Base-by-base conservation (phyloP, 805 yeast genomes). In the Kodamaea kaohsiungensis region DNA sequence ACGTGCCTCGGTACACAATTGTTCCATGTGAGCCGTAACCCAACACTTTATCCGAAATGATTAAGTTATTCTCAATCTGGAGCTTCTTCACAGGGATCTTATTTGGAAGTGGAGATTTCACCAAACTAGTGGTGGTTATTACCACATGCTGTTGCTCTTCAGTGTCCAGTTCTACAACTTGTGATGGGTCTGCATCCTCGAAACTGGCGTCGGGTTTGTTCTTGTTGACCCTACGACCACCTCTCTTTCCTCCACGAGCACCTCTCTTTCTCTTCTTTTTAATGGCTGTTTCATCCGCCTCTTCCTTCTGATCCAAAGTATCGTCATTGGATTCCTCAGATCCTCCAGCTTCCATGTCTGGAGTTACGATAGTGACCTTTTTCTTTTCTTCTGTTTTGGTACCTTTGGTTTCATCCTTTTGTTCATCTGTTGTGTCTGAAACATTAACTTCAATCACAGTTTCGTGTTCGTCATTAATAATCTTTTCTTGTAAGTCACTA, bases 21-120 rank as follows among this genome's bases (percentile, higher is more conserved):
- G 99, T 95, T 25, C 99, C 99, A 61, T 92, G 97, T 0, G 97
- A 90, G 1, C 99, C 99, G 67, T 90, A 91, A 0, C 99, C 99
- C 49, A 95, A 72, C n/a, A 91, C 80, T 27, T 80, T 83, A 57
- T 88, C 88, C 0, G 96, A 83, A 2, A 93, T 81, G 0, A 78
- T 73, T 57, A 90, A 69, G 53, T 81, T 84, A 51, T 78, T 82
- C 50, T 80, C 73, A 39, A 72, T 73, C 54, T 74, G 77, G 17
- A 76, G 69, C 55, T 66, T 72, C 58, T 65, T 68, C 42, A 59
- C 58, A 61, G 68, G 62, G 47, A 60, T 25, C 53, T 63, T 61
- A 52, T 18, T 33, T 27, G 43, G 55, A 5, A 46, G 49, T 1
- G 64, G 56, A 9, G 65, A 51, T 51, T 69, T 69, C 9, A 69